Conservation (phyloP, 1,139 yeast species). For the Taphrina sp. region DNA sequence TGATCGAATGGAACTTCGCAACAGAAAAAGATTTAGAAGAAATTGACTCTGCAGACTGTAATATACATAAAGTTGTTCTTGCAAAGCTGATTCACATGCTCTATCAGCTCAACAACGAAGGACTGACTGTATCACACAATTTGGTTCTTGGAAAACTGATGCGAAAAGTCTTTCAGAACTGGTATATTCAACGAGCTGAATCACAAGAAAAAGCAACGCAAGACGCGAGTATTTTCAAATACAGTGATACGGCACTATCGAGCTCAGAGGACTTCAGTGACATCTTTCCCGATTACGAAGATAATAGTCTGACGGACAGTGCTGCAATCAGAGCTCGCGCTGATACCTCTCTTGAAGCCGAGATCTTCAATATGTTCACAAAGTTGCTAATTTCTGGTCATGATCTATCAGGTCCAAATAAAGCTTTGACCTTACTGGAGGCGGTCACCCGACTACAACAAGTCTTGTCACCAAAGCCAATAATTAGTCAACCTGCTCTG, state of each 20-base stretch:
- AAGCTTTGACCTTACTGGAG: not conserved
- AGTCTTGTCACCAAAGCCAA: not conserved
- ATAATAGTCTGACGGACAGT: slow-evolving; percentile 40
- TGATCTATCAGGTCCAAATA: not conserved
- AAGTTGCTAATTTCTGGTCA: not conserved
- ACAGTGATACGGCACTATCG: slow-evolving; percentile 58
- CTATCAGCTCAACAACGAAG: not conserved
- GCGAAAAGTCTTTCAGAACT: slow-evolving; percentile 9
- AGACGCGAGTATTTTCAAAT: slow-evolving; percentile 41
- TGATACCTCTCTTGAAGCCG: not conserved
- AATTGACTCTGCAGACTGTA: too few relatives aligned
- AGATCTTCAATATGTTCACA: not conserved
- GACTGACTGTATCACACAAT: too few relatives aligned
- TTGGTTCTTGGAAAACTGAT: not conserved
- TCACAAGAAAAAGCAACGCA: slow-evolving; percentile 8
- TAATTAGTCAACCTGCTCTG: not conserved
- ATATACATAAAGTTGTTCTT: too few relatives aligned
- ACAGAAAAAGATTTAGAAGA: too few relatives aligned
- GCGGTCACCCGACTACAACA: too few relatives aligned
- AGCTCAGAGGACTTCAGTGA: slow-evolving; percentile 69
- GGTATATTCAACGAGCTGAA: slow-evolving; percentile 18
- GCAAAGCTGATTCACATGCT: not conserved
- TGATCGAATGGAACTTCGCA: too few relatives aligned
- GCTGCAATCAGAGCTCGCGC: not conserved
- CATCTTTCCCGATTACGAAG: slow-evolving; percentile 87